A percentile compares a stretch with the other conserved stretches of the same genome.
phyloP scores from a whole-genome alignment of 257 asterid genomes.

The Nicotiana obtusifolia region DNA sequence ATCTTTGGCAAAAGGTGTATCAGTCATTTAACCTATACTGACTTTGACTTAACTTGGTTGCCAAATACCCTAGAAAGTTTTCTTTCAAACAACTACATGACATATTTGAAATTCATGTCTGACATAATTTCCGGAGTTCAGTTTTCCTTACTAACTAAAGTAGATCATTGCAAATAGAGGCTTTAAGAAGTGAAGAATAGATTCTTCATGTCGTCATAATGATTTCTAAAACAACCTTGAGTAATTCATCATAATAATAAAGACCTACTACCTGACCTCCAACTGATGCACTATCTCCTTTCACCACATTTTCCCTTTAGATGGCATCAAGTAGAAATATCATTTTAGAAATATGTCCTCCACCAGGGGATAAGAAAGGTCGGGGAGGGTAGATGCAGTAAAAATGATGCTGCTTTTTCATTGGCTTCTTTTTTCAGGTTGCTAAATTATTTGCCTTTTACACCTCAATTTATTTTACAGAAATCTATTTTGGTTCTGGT shows the following conservation, averaged over 20 bases:
- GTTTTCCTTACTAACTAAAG: neutral
- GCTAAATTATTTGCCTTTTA: neutral
- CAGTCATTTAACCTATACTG: too few species aligned
- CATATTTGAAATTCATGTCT: too few species aligned
- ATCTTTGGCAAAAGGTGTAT: too few species aligned
- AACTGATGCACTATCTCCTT: neutral
- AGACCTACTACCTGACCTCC: neutral
- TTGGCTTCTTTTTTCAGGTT: neutral
- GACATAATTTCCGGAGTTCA: neutral
- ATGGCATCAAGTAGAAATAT: neutral
- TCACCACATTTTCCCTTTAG: conserved; percentile 2
- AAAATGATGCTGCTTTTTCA: neutral
- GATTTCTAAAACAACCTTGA: neutral
- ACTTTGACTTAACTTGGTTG: too few species aligned
- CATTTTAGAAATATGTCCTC: neutral
- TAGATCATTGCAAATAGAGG: neutral
- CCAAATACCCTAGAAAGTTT: too few species aligned
- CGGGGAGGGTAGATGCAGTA: neutral
- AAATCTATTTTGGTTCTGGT: neutral
- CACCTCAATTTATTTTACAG: neutral
- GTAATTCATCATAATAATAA: neutral
- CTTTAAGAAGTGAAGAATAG: neutral
- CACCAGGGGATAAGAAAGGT: neutral
- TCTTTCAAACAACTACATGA: too few species aligned
- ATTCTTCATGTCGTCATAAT: neutral